Percentiles rank a stretch among this genome's conserved stretches.
Conservation (phyloP, 208 protist genomes). For the Jaenimonas drosophilae region DNA sequence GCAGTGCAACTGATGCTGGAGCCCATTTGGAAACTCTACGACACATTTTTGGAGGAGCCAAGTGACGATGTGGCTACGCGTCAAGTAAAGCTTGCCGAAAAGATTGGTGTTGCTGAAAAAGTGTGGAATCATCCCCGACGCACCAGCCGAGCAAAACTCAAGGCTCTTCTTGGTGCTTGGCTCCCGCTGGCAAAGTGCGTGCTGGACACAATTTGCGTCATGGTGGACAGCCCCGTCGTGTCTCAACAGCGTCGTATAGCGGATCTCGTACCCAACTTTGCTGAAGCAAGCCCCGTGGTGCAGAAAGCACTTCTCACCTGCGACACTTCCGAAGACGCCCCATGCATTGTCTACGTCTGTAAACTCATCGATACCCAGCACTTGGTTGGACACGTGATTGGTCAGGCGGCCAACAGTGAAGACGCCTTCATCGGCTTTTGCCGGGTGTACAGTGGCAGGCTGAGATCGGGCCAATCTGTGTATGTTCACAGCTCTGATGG, state of each 20-base stretch:
- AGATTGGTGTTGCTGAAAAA: conserved; percentile 54
- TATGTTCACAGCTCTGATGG: conserved; percentile 75
- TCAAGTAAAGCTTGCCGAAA: conserved; percentile 48
- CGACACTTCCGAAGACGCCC: conserved; percentile 40
- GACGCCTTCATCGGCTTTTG: conserved; percentile 94
- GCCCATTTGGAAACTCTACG: conserved; percentile 95
- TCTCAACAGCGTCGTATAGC: conserved; percentile 72
- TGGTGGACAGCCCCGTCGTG: conserved; percentile 81
- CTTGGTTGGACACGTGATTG: conserved; percentile 49
- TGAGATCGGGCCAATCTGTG: conserved; percentile 82
- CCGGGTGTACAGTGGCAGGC: conserved; percentile 93
- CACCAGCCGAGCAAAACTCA: conserved; percentile 55
- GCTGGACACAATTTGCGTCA: conserved; percentile 72
- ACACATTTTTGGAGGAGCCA: conserved; percentile 51
- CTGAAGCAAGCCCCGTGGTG: conserved; percentile 15
- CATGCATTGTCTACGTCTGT: conserved; percentile 77
- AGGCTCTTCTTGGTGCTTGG: conserved; percentile 88
- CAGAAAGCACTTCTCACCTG: conserved; percentile 47
- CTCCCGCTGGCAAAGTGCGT: conserved; percentile 91
- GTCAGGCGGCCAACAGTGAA: conserved; percentile 30
- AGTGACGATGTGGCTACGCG: conserved; percentile 62
- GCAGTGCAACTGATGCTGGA: conserved; percentile 96
- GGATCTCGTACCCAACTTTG: conserved; percentile 57
- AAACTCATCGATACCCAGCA: conserved; percentile 84
- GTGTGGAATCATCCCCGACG: conserved; percentile 72